Evolutionary conservation across 1,284 basidiomycete genomes (phyloP), one percentile per base, ranked within the genome.

Genomic region (Boletus mariae): DNA sequence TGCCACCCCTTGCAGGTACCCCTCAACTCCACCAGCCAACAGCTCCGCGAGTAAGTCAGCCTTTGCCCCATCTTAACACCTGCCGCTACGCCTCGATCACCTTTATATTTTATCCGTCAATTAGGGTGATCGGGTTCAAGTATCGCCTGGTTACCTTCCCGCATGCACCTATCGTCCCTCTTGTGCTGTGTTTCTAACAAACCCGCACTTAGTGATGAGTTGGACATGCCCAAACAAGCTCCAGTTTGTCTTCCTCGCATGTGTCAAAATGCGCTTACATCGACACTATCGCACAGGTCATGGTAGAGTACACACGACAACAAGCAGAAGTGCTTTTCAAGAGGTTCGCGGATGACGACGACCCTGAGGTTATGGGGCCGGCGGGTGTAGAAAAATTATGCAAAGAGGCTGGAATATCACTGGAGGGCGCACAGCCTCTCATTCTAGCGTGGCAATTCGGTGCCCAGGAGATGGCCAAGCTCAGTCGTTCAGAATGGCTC

Each of bases 361-460:
- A 80, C 41, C 70, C 77, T 4, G 66, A 74, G 44, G 71, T 79
- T 46, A 86, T 90, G 60, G 83, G 82, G 2, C 78, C 85, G 0
- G 86, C 82, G 58, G 86, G 86, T 1, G 80, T 90, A 56, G 82
- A 84, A 65, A 74, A 68, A 47, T 68, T 91, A 31, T 91, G 84
- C 68, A 75, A 59, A 23, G 85, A 89, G 59, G 78, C 82, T 10
- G 71, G 79, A 12, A 79, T 90, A 46, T 73, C 85, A 1, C 69
- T 91, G 65, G 89, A 90, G 26, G 85, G 87, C 31, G 74, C 83
- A 9, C 70, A 81, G 53, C 85, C 88, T 17, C 73, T 91, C 41
- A 73, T 91, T 26, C 71, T 90, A 6, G 80, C 86, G 15, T 91
- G 89, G 89, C 82, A 85, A 59, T 67, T 87, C 50, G 73, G 77